Evolutionary conservation across 1,284 basidiomycete species (phyloP), one percentile per base, ranked within the genome.

Genomic region (Vanrija sp.): DNA sequence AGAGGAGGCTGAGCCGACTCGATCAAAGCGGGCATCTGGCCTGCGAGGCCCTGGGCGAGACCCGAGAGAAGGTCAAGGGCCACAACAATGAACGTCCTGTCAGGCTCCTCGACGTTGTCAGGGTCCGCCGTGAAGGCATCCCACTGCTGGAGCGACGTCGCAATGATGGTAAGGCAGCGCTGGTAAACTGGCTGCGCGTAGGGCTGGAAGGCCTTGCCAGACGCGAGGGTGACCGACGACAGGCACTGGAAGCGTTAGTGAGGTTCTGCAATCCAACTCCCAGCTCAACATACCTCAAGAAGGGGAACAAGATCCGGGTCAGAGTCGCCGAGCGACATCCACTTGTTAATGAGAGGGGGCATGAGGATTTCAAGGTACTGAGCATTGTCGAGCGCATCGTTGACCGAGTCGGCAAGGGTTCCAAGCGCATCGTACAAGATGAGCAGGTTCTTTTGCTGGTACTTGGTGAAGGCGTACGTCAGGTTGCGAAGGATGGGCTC

Each of bases 401-500:
- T 94, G 39, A 99, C 95, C 15, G 93, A 91, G 72, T 99, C 96
- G 3, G 96, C 96, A 16, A 99, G 81, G 1, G 96, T 98, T 6
- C 96, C 95, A 54, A 99, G 88, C 14, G 96, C 96, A 72, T 99
- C 96, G 73, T 98, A 98, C 39, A 99, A 79, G 63, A 98, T 98
- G 62, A 99, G 83, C 83, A 98, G 86, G 73, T 99, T 99, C 84
- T 98, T 98, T 76, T 97, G 93, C 74, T 99, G 95, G 75, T 99
- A 99, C 78, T 96, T 97, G 62, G 90, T 86, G 76, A 98, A 98
- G 0, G 96, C 96, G 63, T 90, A 87, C 19, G 97, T 94, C 52
- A 99, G 83, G 73, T 97, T 97, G 55, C 88, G 86, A 51, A 99
- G 81, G 51, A 99, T 91, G 1, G 95, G 94, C 67, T 95, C 91